Evolutionary conservation across 768 basidiomycete genomes (phyloP), one percentile per base, ranked within the genome.

Genomic region (Phlegmacium glaucopus): DNA sequence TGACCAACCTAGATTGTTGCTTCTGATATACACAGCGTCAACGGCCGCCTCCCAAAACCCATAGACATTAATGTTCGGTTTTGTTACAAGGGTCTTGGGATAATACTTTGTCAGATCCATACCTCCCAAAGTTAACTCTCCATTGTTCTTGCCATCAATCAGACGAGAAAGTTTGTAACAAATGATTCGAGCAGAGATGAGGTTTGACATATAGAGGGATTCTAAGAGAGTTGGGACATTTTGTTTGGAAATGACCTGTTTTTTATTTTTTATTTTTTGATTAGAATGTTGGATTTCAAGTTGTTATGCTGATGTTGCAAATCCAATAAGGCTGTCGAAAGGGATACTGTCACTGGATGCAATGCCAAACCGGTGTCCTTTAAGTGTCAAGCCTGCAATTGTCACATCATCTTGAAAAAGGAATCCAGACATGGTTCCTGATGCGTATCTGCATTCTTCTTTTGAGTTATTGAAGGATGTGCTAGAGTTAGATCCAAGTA

Each of bases 121-220:
- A 6, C 74, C 82, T 32, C 85, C 85, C 48, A 87, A 76, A 7
- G 84, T 82, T 37, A 86, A 64, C 62, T 83, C 70, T 16, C 83
- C 84, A 45, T 81, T 72, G 46, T 77, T 69, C 41, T 63, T 62
- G 36, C 70, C 64, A 6, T 54, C 53, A 4, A 35, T 35, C 11
- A 47, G 43, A 11, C 53, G 53, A 16, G 53, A 41, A 11, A 54
- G 18, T 22, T 45, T 50, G 27, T 54, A 54, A 8, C 49, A 50
- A 6, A 30, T 47, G 15, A 54, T 51, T 2, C 49, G 39, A 3
- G 45, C 42, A 9, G 38, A 25, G 13, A 54, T 47, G 8, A 54
- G 46, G 17, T 41, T 25, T n/a, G 53, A 40, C 10, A 44, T 37
- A 15, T 25, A 37, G 15, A 54, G 44, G 5, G 53, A 35, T 37